Evolutionary conservation across 305 asterid species (phyloP).

Genomic region (Solanum hybrid): DNA sequence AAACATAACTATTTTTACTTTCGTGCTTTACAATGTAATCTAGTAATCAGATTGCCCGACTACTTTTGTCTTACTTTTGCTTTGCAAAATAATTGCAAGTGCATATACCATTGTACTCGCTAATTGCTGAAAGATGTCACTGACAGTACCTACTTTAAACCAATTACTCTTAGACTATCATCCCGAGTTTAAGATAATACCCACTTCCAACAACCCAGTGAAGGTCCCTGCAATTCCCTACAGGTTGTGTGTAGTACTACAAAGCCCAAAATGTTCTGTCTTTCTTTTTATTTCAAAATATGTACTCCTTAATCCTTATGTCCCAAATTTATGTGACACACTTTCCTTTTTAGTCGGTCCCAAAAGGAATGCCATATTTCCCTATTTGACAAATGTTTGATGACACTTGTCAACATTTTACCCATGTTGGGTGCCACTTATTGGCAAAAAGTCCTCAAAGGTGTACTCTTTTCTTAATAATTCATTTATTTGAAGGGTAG

Average conservation of each 20-base stretch:
- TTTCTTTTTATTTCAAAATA: background rate
- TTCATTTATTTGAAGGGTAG: background rate
- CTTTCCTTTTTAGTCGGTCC: background rate
- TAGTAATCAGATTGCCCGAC: background rate
- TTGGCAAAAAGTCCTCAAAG: background rate
- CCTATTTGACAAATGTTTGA: background rate
- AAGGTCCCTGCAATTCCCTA: background rate
- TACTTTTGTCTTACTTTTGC: background rate
- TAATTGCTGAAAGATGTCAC: conserved; percentile 1
- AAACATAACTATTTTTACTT: background rate
- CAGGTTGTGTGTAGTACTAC: background rate
- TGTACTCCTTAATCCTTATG: background rate
- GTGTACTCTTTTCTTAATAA: background rate
- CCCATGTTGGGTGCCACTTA: background rate
- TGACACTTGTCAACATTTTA: background rate
- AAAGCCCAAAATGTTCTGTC: background rate
- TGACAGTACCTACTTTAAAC: background rate
- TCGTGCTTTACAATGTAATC: background rate
- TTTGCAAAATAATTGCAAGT: background rate
- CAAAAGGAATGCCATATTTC: background rate
- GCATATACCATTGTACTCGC: background rate
- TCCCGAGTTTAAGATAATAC: background rate
- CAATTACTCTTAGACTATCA: background rate
- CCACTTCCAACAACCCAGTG: conserved; percentile 1
- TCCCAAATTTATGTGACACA: background rate